Evolutionary conservation across 495 filamentous ascomycete species (phyloP).

Genomic region (Penicillium atrosanguineum): DNA sequence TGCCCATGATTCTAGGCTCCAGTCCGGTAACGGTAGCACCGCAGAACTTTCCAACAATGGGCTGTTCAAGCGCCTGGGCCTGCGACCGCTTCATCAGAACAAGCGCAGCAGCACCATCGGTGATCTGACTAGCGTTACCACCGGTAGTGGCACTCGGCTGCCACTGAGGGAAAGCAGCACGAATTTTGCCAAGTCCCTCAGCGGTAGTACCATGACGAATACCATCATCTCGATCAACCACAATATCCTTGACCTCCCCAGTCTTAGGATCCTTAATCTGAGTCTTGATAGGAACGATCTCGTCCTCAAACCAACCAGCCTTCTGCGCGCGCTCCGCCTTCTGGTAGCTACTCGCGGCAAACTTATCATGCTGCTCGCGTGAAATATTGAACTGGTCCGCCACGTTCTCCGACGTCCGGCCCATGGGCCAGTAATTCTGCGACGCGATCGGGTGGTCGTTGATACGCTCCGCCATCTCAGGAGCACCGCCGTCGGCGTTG

Average conservation of each 20-base stretch:
- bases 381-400: conserved; percentile 79
- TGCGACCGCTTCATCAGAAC: conserved; percentile 90
- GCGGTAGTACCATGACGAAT: conserved; percentile 86
- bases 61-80: conserved; percentile 78
- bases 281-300: conserved; percentile 84
- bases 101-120: conserved; percentile 87
- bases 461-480: conserved; percentile 73
- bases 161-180: conserved; percentile 85
- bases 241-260: conserved; percentile 72
- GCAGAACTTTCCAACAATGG: conserved; percentile 88
- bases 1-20: conserved; percentile 93
- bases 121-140: conserved; percentile 91
- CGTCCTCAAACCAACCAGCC: conserved; percentile 84
- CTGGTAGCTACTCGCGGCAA: conserved; percentile 78
- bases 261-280: conserved; percentile 78
- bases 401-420: conserved; percentile 94
- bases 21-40: conserved; percentile 85
- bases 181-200: conserved; percentile 77
- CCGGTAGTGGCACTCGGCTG: conserved; percentile 82
- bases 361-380: conserved; percentile 74
- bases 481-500: conserved; percentile 65
- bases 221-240: conserved; percentile 83
- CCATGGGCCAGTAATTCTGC: conserved; percentile 92
- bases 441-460: conserved; percentile 65
- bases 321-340: conserved; percentile 90